These are phyloP conservation scores for Ramularia collo-cygni DNA, from an alignment of 2,329 filamentous ascomycete genomes.

Conservation along the genomic window DNA sequence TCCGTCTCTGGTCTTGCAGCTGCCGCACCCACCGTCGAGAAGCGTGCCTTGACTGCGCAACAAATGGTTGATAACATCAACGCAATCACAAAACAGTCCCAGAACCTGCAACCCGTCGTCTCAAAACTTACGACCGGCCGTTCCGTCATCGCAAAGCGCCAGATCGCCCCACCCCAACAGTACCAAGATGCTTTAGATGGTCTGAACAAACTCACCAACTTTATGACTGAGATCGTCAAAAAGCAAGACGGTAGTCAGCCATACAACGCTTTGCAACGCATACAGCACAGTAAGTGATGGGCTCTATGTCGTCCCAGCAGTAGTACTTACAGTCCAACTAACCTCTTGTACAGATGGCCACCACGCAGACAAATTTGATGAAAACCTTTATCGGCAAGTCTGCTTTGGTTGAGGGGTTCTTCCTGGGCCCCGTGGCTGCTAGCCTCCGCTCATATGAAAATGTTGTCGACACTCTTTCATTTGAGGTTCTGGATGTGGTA, in stretches of 20 bases:
- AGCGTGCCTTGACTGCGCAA: conserved; percentile 5
- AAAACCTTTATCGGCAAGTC: conserved; percentile 34
- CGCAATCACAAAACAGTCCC: conserved; percentile 8
- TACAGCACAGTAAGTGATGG: conserved; percentile 20
- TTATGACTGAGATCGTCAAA: too few species aligned
- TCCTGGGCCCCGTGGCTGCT: conserved; percentile 27
- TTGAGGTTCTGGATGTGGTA: conserved; percentile 6
- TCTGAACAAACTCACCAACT: conserved; percentile 29
- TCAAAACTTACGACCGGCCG: conserved; percentile 2
- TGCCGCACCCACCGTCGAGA: conserved; percentile 5
- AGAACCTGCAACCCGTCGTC: conserved; percentile 4
- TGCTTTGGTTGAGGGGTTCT: conserved; percentile 21
- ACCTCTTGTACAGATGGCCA: conserved; percentile 20
- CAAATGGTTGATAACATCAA: conserved; percentile 9
- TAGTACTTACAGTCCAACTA: neutral
- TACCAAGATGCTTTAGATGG: conserved; percentile 30
- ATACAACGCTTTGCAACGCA: conserved; percentile 21
- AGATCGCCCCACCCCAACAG: conserved; percentile 19
- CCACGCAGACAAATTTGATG: conserved; percentile 29
- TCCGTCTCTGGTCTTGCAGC: too few species aligned
- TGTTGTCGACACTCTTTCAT: conserved; percentile 8
- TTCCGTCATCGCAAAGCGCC: conserved; percentile 1
- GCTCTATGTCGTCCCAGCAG: neutral
- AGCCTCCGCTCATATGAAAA: conserved; percentile 17
- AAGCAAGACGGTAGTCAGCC: conserved; percentile 7